A percentile compares a stretch with the other conserved stretches of the same genome.
phyloP scores from a whole-genome alignment of 169 alveolate genomes.

The Plasmodium ovale region DNA sequence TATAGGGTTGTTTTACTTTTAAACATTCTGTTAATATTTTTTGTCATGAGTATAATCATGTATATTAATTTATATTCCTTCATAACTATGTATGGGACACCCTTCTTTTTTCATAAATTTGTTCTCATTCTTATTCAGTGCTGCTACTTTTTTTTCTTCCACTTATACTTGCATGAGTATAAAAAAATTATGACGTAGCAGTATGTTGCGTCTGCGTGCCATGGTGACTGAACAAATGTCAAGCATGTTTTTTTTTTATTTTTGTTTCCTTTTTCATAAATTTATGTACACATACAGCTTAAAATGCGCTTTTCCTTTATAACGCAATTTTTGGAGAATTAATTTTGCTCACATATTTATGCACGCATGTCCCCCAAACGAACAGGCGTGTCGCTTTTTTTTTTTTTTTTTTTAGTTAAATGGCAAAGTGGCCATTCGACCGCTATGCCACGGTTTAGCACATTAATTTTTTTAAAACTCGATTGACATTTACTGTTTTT shows the following conservation, averaged over 20 bases:
- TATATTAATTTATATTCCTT: slow-evolving; percentile 21
- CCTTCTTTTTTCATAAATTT: neutral
- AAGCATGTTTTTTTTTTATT: no score
- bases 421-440: neutral
- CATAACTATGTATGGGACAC: neutral
- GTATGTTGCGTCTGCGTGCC: neutral
- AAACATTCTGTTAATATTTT: slow-evolving; percentile 22
- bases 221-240: no score
- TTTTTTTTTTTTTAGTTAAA: neutral
- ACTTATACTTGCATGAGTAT: slow-evolving; percentile 21
- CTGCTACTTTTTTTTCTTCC: slow-evolving; percentile 42
- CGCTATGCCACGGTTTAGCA: no score
- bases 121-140: slow-evolving; percentile 14
- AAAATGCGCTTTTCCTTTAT: neutral
- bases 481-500: no score
- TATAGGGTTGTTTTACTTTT: slow-evolving; percentile 16
- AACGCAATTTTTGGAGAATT: neutral
- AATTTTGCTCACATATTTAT: neutral
- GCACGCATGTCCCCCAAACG: no score
- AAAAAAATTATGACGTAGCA: neutral
- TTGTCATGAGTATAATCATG: slow-evolving; percentile 26
- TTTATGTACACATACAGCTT: no score
- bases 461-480: no score
- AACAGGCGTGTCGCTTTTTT: no score
- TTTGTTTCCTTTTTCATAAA: no score